Evolutionary conservation across 768 basidiomycete species (phyloP), one percentile per base, ranked within the genome.

Genomic region (Phlegmacium glaucopus): DNA sequence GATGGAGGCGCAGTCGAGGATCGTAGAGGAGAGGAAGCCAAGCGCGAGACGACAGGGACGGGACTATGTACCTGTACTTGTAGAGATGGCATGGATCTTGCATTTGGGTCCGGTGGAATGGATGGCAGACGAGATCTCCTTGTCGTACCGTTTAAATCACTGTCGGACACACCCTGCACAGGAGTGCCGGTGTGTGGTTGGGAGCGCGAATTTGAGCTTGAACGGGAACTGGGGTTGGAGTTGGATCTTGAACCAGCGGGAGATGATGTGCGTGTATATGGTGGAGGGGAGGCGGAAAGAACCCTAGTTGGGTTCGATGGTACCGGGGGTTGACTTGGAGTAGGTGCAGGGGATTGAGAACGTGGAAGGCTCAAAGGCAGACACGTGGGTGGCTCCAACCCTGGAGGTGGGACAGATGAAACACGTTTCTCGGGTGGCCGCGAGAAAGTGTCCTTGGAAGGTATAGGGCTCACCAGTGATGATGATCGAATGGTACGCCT

Each of bases 401-500:
- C 54, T 4, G 59, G 57, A 4, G 59, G 61, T 17, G 57, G 53
- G 5, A 52, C 56, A 13, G 54, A 56, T 3, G 57, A 52, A 6
- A 52, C 47, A 8, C 54, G 45, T 12, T 55, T 50, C 25, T 39
- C 15, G 12, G 48, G 48, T 8, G 48, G 45, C 1, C 30, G 26
- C 7, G 36, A 16, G n/a, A 37, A 42, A 37, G 45, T 37, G 7
- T 47, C 40, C 25, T 17, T 28, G 15, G 55, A 30, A n/a, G 50
- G 13, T 22, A 51, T 37, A 2, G 58, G 42, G 17, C 30, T 47
- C 18, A 57, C 40, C n/a, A 53, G 44, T 13, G 59, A 55, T 1
- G 51, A 42, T 9, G 57, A 53, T 15, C 56, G 49, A 25, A 47
- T 29, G 9, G 43, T 35, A 26, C 50, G 51, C n/a, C 42, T 39